Conservation (phyloP, 257 asterid species). For the Avicennia marina region DNA sequence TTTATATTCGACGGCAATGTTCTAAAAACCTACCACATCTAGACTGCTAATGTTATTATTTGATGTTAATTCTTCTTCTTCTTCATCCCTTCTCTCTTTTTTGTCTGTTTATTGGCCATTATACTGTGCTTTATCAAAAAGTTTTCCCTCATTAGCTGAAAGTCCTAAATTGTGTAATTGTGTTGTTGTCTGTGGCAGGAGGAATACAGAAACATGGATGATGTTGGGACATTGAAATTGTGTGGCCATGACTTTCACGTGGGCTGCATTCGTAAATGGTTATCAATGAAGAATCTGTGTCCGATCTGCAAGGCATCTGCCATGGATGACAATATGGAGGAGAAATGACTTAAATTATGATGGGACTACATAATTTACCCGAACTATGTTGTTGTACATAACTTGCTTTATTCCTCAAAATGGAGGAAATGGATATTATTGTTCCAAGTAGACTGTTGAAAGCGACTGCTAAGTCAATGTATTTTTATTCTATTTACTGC, state of each 20-base stretch:
- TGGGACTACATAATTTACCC: slow-evolving; percentile 18
- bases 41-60: too few species aligned
- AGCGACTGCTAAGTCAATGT: slow-evolving; percentile 15
- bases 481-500: neutral
- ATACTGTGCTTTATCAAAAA: too few species aligned
- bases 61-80: too few species aligned
- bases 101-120: too few species aligned
- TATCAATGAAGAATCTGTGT: slow-evolving; percentile 61
- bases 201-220: slow-evolving; percentile 55
- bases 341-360: slow-evolving; percentile 17
- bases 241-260: slow-evolving; percentile 75
- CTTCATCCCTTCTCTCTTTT: too few species aligned
- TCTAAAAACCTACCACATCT: too few species aligned
- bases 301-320: slow-evolving; percentile 74
- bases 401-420: slow-evolving; percentile 17
- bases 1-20: too few species aligned
- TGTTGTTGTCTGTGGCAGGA: slow-evolving; percentile 34
- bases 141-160: neutral
- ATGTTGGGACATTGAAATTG: slow-evolving; percentile 48
- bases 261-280: slow-evolving; percentile 63
- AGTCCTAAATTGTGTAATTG: neutral
- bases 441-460: slow-evolving; percentile 16
- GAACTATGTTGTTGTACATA: slow-evolving; percentile 28
- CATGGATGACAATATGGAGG: slow-evolving; percentile 32
- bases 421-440: slow-evolving; percentile 19